phyloP scores from a whole-genome alignment of 2,329 filamentous ascomycete species.

The Aspergillus unguis region DNA sequence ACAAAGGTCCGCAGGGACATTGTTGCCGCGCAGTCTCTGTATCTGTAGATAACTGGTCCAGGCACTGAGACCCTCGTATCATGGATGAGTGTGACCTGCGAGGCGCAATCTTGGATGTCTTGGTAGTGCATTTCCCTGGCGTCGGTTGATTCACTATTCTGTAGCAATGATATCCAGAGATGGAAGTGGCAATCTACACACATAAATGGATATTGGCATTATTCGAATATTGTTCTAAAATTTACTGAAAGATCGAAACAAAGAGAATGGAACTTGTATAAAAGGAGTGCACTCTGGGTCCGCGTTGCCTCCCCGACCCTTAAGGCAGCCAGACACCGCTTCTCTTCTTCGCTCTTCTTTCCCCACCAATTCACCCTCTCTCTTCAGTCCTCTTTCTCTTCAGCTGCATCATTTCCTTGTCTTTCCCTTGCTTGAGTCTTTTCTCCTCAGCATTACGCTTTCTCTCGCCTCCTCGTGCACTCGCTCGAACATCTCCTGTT shows the following conservation, averaged over 20 bases:
- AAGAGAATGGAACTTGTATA: not conserved
- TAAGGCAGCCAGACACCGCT: slow-evolving; percentile 25
- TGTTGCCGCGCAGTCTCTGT: slow-evolving; percentile 89
- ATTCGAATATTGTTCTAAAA: not conserved
- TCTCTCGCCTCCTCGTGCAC: slow-evolving; percentile 15
- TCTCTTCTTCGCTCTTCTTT: slow-evolving; percentile 25
- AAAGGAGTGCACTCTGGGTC: slow-evolving; percentile 12
- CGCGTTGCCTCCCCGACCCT: slow-evolving; percentile 38
- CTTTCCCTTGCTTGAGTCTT: slow-evolving; percentile 14
- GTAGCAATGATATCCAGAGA: slow-evolving; percentile 6
- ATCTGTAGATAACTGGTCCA: slow-evolving; percentile 60
- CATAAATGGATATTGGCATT: not conserved
- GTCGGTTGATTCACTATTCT: slow-evolving; percentile 15
- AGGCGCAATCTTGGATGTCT: slow-evolving; percentile 12
- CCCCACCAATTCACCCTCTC: slow-evolving; percentile 13
- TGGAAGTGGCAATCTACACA: slow-evolving; percentile 2
- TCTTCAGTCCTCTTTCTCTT: slow-evolving; percentile 10
- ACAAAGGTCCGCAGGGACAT: slow-evolving; percentile 87
- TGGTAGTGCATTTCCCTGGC: slow-evolving; percentile 23
- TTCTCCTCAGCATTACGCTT: slow-evolving; percentile 8
- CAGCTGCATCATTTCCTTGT: slow-evolving; percentile 12
- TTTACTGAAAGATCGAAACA: not conserved
- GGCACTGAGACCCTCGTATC: not conserved
- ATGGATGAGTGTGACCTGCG: not conserved
- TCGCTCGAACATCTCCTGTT: slow-evolving; percentile 2